phyloP scores from a whole-genome alignment of 2,329 filamentous ascomycete species.

The Chaetomium olivaceum region DNA sequence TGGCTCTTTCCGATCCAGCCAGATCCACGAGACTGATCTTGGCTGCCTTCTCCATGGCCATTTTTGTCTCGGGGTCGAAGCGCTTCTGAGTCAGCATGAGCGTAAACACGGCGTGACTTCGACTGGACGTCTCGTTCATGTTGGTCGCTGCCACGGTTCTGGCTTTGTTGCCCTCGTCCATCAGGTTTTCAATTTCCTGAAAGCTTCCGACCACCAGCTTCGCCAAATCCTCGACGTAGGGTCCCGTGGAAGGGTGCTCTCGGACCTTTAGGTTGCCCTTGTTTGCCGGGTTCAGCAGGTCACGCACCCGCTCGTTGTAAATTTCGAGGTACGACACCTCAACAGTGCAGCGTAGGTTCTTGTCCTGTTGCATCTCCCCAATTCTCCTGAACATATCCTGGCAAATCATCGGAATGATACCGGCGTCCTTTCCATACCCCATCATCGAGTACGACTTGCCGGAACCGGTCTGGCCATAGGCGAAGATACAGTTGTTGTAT shows the following conservation, averaged over 20 bases:
- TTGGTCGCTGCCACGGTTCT: constrained; percentile 97
- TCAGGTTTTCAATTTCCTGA: constrained; percentile 91
- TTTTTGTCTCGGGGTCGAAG: constrained; percentile 86
- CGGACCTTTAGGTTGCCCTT: constrained; percentile 96
- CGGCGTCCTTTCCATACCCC: constrained; percentile 94
- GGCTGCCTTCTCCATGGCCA: constrained; percentile 96
- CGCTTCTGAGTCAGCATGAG: constrained; percentile 93
- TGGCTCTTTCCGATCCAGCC: constrained; percentile 94
- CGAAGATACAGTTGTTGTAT: constrained; percentile 99
- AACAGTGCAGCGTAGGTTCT: constrained; percentile 81
- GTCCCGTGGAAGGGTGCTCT: constrained; percentile 95
- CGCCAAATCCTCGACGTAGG: constrained; percentile 96
- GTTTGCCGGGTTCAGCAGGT: constrained; percentile 90
- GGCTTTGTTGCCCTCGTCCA: constrained; percentile 99
- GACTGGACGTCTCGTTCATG: constrained; percentile 99
- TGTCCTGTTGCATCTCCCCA: constrained; percentile 66
- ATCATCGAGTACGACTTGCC: constrained; percentile 99
- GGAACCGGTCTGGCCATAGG: constrained; percentile 96
- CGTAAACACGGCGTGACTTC: constrained; percentile 97
- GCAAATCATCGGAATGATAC: constrained; percentile 96
- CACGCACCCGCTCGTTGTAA: constrained; percentile 96
- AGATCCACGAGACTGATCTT: constrained; percentile 98
- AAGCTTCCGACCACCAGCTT: constrained; percentile 94
- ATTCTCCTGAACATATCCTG: constrained; percentile 97
- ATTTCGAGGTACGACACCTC: constrained; percentile 99